phyloP scores from a whole-genome alignment of 495 filamentous ascomycete species.

The Neurospora hispaniola region DNA sequence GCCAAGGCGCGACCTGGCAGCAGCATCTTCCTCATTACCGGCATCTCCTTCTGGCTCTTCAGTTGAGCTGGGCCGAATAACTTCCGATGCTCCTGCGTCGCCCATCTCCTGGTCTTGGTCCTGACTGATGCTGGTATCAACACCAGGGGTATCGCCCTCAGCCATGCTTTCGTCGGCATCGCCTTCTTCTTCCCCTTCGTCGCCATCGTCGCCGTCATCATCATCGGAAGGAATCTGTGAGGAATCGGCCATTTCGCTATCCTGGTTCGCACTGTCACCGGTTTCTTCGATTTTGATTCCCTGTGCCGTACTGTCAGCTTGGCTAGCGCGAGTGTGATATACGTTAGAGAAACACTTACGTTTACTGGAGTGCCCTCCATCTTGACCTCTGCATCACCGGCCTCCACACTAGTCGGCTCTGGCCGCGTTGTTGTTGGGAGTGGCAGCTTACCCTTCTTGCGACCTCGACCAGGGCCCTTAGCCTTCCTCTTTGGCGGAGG shows the following conservation, averaged over 20 bases:
- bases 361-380: conserved; percentile 22
- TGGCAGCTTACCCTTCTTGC: conserved; percentile 53
- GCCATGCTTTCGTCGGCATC: conserved; percentile 27
- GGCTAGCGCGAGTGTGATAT: background rate
- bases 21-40: conserved; percentile 14
- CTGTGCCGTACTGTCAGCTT: conserved; percentile 9
- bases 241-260: conserved; percentile 43
- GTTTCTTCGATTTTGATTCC: conserved; percentile 31
- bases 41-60: conserved; percentile 18
- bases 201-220: conserved; percentile 38
- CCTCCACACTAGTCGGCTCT: conserved; percentile 23
- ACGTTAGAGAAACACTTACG: conserved; percentile 11
- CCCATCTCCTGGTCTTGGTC: conserved; percentile 17
- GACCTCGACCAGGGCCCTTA: conserved; percentile 55
- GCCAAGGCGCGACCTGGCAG: conserved; percentile 14
- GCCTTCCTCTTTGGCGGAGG: conserved; percentile 69
- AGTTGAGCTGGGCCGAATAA: conserved; percentile 12
- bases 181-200: conserved; percentile 29
- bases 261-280: conserved; percentile 27
- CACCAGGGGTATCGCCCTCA: conserved; percentile 21
- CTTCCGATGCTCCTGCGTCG: conserved; percentile 16
- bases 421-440: conserved; percentile 10
- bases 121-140: conserved; percentile 14
- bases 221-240: conserved; percentile 48
- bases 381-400: conserved; percentile 7